Evolutionary conservation across 2,329 filamentous ascomycete species (phyloP).

Genomic region (Colletotrichum endophyticum): DNA sequence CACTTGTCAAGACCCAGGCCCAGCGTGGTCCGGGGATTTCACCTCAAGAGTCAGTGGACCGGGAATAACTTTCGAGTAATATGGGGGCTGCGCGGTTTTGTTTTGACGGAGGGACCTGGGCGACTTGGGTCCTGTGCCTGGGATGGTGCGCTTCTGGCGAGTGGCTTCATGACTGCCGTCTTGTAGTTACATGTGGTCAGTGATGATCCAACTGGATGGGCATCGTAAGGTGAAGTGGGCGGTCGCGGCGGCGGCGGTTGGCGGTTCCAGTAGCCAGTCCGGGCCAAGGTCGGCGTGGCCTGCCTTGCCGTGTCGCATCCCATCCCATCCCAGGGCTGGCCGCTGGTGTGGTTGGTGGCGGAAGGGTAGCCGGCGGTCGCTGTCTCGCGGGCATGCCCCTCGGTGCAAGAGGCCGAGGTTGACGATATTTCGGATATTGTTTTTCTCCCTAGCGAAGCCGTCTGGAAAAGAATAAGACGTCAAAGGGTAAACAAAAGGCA

Average conservation of each 20-base stretch:
- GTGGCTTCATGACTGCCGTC: neutral
- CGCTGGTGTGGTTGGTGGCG: neutral
- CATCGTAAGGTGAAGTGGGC: neutral
- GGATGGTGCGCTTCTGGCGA: neutral
- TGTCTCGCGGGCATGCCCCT: neutral
- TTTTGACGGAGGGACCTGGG: neutral
- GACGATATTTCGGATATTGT: conserved; percentile 13
- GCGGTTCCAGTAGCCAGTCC: neutral
- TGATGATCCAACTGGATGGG: neutral
- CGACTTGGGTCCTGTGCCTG: neutral
- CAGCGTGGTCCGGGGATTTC: neutral
- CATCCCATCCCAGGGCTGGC: neutral
- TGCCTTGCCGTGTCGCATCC: neutral
- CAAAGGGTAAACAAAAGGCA: conserved; percentile 2
- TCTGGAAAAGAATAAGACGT: neutral
- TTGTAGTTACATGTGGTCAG: neutral
- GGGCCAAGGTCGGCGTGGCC: neutral
- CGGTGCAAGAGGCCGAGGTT: conserved; percentile 1
- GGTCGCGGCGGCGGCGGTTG: neutral
- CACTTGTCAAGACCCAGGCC: neutral
- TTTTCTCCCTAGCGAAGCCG: neutral
- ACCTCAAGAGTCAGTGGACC: neutral
- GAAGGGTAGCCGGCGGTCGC: neutral
- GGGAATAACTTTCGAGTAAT: neutral
- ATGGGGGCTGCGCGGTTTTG: conserved; percentile 5